Evolutionary conservation across 2,329 filamentous ascomycete genomes (phyloP), one percentile per base, ranked within the genome.

Genomic region (Pseudopyrenochaeta lycopersici): DNA sequence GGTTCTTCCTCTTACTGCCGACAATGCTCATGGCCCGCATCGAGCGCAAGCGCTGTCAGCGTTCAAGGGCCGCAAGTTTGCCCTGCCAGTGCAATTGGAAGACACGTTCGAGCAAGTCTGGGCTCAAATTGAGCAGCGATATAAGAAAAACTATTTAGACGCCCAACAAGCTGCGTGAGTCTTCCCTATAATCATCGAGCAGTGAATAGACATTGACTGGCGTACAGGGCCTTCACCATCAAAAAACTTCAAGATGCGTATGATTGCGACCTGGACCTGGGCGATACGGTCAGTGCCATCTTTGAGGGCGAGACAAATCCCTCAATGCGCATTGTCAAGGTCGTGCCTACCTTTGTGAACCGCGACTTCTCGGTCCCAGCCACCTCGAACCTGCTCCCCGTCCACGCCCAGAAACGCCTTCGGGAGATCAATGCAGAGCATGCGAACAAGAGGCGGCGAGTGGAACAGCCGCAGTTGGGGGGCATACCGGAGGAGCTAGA

Each of bases 1-100:
- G 45, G 66, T 73, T 14, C 66, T 70, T 21, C 54, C 68, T 12
- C 63, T 71, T 36, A 43, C 50, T n/a, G 54, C 47, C 15, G 66
- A 66, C 49, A 62, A 71, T 46, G 60, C 63, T 2, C 57, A 62
- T 32, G 66, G 62, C 5, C 46, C 56, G 7, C 56, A 58, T 31
- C 60, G 50, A 30, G 54, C 53, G 9, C 51, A 54, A 10, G 63
- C 63, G n/a, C 36, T 66, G 7, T 63, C 56, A 1, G 60, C 49
- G 15, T 63, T 70, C 66, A 75, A 67, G 64, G 72, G 60, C 63
- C 48, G 60, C 58, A 76, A 75, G 70, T 73, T 75, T 46, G 63
- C 67, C 29, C 50, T 74, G 35, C 68, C 70, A 4, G 67, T 72
- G 17, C 58, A 63, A 35, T 45, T 55, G 2, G 57, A 72, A n/a